Percentiles rank a stretch among this genome's conserved stretches.
phyloP scores from a whole-genome alignment of 257 asterid species.

The Oldenlandia corymbosa region DNA sequence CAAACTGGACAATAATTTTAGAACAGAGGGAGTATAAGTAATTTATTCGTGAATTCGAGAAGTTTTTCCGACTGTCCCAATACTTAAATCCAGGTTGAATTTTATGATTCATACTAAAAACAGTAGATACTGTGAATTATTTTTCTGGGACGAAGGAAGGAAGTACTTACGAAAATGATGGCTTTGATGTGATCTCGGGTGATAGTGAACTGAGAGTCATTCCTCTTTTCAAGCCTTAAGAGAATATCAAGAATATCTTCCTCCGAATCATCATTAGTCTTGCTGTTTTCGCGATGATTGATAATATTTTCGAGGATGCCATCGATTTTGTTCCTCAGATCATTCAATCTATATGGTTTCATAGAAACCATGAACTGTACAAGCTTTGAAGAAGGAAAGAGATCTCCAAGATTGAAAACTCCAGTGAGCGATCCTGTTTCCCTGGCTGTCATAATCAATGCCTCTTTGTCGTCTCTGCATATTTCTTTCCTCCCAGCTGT shows the following conservation, averaged over 20 bases:
- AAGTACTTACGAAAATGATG: neutral
- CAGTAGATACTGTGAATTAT: no score
- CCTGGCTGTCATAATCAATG: neutral
- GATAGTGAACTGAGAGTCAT: slow-evolving; percentile 10
- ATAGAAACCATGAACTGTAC: slow-evolving; percentile 10
- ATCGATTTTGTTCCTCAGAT: neutral
- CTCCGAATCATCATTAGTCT: neutral
- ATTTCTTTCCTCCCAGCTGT: neutral
- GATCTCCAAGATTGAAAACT: neutral
- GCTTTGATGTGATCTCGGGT: slow-evolving; percentile 22
- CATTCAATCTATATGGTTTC: neutral
- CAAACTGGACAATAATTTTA: no score
- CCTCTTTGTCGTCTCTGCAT: neutral
- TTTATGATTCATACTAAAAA: no score
- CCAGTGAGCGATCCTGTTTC: neutral
- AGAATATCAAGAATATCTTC: slow-evolving; percentile 1
- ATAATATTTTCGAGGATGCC: neutral
- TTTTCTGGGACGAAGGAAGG: no score
- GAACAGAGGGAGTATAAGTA: no score
- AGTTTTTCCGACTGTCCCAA: no score
- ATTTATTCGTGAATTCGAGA: no score
- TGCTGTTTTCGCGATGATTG: neutral
- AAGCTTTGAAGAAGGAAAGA: slow-evolving; percentile 1
- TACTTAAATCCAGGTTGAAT: no score
- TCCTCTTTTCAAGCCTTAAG: neutral